phyloP scores from a whole-genome alignment of 1,284 basidiomycete genomes.

The Neolentinus lepideus region DNA sequence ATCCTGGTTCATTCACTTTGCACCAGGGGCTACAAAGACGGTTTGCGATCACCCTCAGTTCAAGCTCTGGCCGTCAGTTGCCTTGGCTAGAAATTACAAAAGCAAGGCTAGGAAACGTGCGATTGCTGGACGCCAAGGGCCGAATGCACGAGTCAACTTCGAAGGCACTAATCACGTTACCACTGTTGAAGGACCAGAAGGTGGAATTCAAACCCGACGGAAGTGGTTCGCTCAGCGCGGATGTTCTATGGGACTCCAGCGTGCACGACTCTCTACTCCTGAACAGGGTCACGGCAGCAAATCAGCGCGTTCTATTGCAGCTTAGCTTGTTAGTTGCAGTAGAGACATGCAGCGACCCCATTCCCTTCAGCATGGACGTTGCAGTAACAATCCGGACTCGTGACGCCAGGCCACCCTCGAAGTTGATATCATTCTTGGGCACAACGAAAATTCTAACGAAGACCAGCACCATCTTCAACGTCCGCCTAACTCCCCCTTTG shows the following conservation, averaged over 20 bases:
- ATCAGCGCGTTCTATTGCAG: constrained; percentile 77
- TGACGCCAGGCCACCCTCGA: constrained; percentile 80
- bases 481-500: constrained; percentile 78
- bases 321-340: constrained; percentile 75
- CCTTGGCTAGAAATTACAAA: constrained; percentile 79
- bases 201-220: constrained; percentile 79
- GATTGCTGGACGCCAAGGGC: constrained; percentile 81
- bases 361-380: constrained; percentile 83
- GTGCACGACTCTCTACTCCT: constrained; percentile 84
- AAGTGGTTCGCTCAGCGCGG: constrained; percentile 60
- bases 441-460: constrained; percentile 69
- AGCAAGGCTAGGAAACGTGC: constrained; percentile 76
- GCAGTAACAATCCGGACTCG: constrained; percentile 83
- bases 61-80: constrained; percentile 85
- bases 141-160: constrained; percentile 70
- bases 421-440: constrained; percentile 68
- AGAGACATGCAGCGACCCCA: constrained; percentile 78
- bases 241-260: constrained; percentile 90
- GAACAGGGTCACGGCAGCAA: constrained; percentile 76
- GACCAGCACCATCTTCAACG: constrained; percentile 75
- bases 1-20: constrained; percentile 83
- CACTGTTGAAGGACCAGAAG: constrained; percentile 64
- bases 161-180: constrained; percentile 61
- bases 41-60: constrained; percentile 69
- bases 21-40: constrained; percentile 93